Base-by-base conservation (phyloP, 495 filamentous ascomycete genomes). In the Bombardia bombarda region DNA sequence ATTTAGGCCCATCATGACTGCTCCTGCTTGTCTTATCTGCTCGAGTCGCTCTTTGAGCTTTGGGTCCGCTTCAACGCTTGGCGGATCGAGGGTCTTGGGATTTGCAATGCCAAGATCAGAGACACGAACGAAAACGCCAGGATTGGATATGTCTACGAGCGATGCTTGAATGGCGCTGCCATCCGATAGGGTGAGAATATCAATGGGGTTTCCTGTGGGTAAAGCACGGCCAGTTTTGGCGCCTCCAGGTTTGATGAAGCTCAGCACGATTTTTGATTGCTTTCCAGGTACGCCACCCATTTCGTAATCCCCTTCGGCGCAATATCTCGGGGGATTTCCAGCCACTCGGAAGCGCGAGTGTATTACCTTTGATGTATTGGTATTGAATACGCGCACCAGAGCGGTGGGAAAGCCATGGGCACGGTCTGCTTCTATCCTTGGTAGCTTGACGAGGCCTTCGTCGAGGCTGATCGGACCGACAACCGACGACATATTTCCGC, bases 221-320 rank as follows among this genome's bases (percentile, higher is more conserved):
- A 87, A 53, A 21, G 80, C 50, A 30, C 68, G 68, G 2, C 83
- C 82, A 1, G 84, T 87, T 50, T 75, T 80, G 3, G 80, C 76
- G 0, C 83, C 84, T 0, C 75, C 81, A 0, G 83, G 83, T 21
- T 80, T 60, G 12, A 83, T 43, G 47, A 87, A 89, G 37, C 76
- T 72, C 8, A 87, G 66, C 14, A 70, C 58, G 21, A 87, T 72
- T 10, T 60, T 67, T 0, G 78, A 70, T 3, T 62, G 74, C 1
- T 61, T 74, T 0, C 81, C 83, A 0, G 75, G 63, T 0, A 87
- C 84, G 0, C 84, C 84, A 58, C 81, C 82, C 49, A 87, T 84
- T 4, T 67, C 57, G 43, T 81, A 84, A 7, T 72, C 63, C 0
- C 82, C 83, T 1, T 38, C 45, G 1, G 70, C 61, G 2, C 62